Evolutionary conservation across 2,329 filamentous ascomycete genomes (phyloP), one percentile per base, ranked within the genome.

Genomic region (Reticulascus tulasneorum): DNA sequence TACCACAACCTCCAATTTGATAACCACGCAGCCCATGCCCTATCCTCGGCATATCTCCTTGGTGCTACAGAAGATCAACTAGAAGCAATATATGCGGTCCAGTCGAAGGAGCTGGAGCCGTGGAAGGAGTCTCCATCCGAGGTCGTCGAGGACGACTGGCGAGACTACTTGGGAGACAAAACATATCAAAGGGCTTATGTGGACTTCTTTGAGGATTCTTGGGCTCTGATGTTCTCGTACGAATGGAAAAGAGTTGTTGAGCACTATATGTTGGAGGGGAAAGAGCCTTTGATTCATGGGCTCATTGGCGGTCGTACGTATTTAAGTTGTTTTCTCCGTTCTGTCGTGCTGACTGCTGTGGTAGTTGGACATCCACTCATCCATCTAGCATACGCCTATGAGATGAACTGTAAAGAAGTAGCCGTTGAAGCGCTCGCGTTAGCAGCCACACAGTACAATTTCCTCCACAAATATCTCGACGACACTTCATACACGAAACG

Each of bases 201-300:
- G 37, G 90, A 98, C 58, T 97, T 93, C 57, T 97, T 94, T 55
- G 93, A 98, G 58, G 93, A 98, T 57, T 80, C 88, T 52, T 69
- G 97, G 20, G 89, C 86, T 4, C 65, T 77, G 59, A 65, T 68
- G 19, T 77, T 82, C 50, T 71, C 79, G 23, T 97, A 96, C 56
- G 77, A 95, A 54, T 96, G 93, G 87, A 86, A 84, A 54, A 69
- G 72, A 35, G 77, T 94, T 4, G 67, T 94, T 8, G 66, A 79
- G 4, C 77, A 90, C 43, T 97, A 84, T 55, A 62, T 98, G 29
- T 86, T 91, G 46, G 63, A 71, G 26, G 84, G 82, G 22, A 74
- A 86, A 33, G 70, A 85, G 54, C 90, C 91, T 5, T 63, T 98
- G 38, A 76, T 94, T 51, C 86, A 94, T 62, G 81, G 83, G 23